These are phyloP conservation scores for Termitomyces titanicus DNA, from an alignment of 768 basidiomycete species.

Conservation along the genomic window DNA sequence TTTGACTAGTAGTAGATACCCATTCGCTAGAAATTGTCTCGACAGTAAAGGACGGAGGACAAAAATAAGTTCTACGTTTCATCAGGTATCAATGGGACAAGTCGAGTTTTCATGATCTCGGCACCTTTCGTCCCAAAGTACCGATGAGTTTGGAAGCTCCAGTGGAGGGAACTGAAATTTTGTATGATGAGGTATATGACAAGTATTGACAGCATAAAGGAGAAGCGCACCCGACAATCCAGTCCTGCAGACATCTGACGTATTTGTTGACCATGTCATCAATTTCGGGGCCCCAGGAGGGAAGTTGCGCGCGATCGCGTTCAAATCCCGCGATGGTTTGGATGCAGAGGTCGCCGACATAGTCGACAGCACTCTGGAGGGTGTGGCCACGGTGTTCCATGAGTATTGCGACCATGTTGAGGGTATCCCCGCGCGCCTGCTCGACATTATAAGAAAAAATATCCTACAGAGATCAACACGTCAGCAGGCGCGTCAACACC, in stretches of 20 bases:
- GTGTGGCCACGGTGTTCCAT: constrained; percentile 56
- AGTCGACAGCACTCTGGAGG: constrained; percentile 61
- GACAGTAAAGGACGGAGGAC: constrained; percentile 14
- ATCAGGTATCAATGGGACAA: constrained; percentile 48
- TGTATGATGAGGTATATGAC: constrained; percentile 1
- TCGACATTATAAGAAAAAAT: constrained; percentile 77
- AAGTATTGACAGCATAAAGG: neutral
- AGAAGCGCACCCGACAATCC: constrained; percentile 58
- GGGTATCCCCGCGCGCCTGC: constrained; percentile 63
- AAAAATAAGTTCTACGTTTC: neutral
- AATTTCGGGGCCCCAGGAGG: constrained; percentile 60
- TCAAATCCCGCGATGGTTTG: constrained; percentile 51
- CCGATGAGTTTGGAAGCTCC: constrained; percentile 67
- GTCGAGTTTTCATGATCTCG: constrained; percentile 49
- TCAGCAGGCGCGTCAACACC: neutral
- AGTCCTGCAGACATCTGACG: constrained; percentile 60
- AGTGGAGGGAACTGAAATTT: constrained; percentile 48
- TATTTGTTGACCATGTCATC: constrained; percentile 57
- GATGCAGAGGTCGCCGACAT: constrained; percentile 58
- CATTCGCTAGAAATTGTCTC: no score
- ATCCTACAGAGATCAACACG: constrained; percentile 37
- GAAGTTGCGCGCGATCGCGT: constrained; percentile 42
- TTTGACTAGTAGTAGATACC: no score
- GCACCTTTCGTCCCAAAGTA: constrained; percentile 63
- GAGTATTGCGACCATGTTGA: constrained; percentile 72